Conservation (phyloP, 2,329 filamentous ascomycete species). For the Trichoderma sp. region DNA sequence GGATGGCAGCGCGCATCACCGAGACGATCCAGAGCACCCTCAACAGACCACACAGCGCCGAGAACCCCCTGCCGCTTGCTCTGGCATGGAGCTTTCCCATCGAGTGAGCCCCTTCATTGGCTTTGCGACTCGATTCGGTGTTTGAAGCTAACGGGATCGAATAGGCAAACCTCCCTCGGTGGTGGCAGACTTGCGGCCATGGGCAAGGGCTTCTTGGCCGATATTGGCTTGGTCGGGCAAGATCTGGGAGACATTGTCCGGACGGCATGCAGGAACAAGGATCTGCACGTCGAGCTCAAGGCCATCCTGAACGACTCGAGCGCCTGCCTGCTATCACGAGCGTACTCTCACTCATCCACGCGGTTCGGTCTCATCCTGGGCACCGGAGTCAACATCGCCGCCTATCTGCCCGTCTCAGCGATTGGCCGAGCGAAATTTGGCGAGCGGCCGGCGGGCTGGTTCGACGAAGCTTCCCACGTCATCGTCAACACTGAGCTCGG, state of each 20-base stretch:
- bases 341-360: slow-evolving; percentile 61
- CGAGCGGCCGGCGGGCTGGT: slow-evolving; percentile 57
- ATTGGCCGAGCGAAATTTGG: slow-evolving; percentile 61
- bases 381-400: slow-evolving; percentile 68
- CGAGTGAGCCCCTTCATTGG: slow-evolving; percentile 57
- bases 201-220: slow-evolving; percentile 68
- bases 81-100: slow-evolving; percentile 72
- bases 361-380: slow-evolving; percentile 67
- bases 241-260: slow-evolving; percentile 63
- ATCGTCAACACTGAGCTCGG: slow-evolving; percentile 69
- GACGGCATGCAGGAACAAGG: slow-evolving; percentile 53
- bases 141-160: neutral
- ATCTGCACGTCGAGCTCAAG: slow-evolving; percentile 58
- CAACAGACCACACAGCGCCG: slow-evolving; percentile 42
- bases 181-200: slow-evolving; percentile 62
- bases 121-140: neutral
- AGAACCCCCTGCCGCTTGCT: slow-evolving; percentile 58
- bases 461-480: slow-evolving; percentile 60
- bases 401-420: slow-evolving; percentile 61
- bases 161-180: slow-evolving; percentile 64
- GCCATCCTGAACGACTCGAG: slow-evolving; percentile 69
- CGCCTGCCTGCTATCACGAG: slow-evolving; percentile 66
- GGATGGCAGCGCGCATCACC: slow-evolving; percentile 64
- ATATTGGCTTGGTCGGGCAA: slow-evolving; percentile 58
- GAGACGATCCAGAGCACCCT: slow-evolving; percentile 56